Conservation (phyloP, 2,329 filamentous ascomycete genomes). For the Leptographium flavum region DNA sequence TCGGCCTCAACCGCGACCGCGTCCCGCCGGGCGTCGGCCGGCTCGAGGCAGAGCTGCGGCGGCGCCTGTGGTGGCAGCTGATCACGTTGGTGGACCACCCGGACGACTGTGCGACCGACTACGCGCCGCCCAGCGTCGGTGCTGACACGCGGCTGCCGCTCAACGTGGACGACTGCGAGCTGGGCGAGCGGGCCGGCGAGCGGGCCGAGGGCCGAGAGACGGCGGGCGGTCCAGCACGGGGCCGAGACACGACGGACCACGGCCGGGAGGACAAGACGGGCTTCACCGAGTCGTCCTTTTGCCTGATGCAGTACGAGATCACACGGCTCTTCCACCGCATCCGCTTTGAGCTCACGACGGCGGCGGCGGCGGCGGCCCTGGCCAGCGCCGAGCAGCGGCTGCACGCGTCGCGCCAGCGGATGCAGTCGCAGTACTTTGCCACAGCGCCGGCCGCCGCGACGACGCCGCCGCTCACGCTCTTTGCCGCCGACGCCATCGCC, state of each 20-base stretch:
- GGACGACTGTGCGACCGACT: conserved; percentile 4
- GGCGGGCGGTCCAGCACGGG: neutral
- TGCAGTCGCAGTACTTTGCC: conserved; percentile 1
- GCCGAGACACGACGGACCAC: neutral
- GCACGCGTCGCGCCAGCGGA: neutral
- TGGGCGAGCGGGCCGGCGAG: neutral
- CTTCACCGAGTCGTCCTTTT: conserved; percentile 36
- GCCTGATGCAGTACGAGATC: conserved; percentile 26
- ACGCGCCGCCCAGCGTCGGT: conserved; percentile 3
- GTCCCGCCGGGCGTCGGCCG: neutral
- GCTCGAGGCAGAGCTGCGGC: neutral
- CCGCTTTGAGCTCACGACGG: neutral
- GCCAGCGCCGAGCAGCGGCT: conserved; percentile 1
- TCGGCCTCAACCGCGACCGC: conserved; percentile 3
- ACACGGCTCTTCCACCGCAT: conserved; percentile 4
- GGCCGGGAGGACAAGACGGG: conserved; percentile 15
- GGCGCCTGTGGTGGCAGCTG: conserved; percentile 3
- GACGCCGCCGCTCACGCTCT: neutral
- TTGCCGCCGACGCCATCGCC: conserved; percentile 2
- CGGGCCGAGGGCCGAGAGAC: neutral
- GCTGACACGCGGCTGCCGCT: conserved; percentile 35
- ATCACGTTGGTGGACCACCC: conserved; percentile 4
- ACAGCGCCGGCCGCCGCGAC: neutral
- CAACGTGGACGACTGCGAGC: conserved; percentile 37
- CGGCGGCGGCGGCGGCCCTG: neutral